Percentiles rank a stretch among this genome's conserved stretches.
Evolutionary conservation across 2,329 filamentous ascomycete species (phyloP).

Genomic region (Westerdykella aurantiaca): DNA sequence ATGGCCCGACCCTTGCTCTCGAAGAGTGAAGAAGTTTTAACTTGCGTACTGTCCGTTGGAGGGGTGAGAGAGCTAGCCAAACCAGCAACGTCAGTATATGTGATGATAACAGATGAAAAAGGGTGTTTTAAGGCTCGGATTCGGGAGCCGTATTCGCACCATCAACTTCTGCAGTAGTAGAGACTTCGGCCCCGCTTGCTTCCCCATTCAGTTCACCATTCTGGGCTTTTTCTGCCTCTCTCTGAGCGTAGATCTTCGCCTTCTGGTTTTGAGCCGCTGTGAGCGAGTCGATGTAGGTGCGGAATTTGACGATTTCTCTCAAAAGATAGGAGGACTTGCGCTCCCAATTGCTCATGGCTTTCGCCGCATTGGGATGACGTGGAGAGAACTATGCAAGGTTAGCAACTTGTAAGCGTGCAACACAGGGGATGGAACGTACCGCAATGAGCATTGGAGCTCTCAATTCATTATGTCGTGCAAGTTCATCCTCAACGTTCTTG

Average conservation of each 20-base stretch:
- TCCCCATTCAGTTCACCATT: constrained; percentile 9
- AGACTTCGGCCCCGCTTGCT: constrained; percentile 2
- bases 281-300: constrained; percentile 86
- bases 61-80: constrained; percentile 29
- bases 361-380: constrained; percentile 70
- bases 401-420: constrained; percentile 5
- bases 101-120: constrained; percentile 9
- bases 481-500: constrained; percentile 74
- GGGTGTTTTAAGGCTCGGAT: constrained; percentile 19
- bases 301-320: constrained; percentile 92
- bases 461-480: constrained; percentile 81
- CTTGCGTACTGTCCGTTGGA: constrained; percentile 31
- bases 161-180: constrained; percentile 21
- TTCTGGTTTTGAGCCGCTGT: constrained; percentile 64
- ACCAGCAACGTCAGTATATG: constrained; percentile 22
- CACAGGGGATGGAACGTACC: constrained; percentile 38
- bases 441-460: constrained; percentile 82
- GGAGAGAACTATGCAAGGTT: constrained; percentile 61
- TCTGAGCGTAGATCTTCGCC: constrained; percentile 58
- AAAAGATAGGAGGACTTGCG: constrained; percentile 88
- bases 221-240: constrained; percentile 24
- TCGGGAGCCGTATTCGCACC: constrained; percentile 29
- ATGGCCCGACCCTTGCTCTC: constrained; percentile 13
- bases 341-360: constrained; percentile 96
- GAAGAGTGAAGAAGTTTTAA: constrained; percentile 35